A percentile compares a stretch with the other conserved stretches of the same genome.
Evolutionary conservation across 2,329 filamentous ascomycete species (phyloP).

Genomic region (Thielaviopsis ethacetica): DNA sequence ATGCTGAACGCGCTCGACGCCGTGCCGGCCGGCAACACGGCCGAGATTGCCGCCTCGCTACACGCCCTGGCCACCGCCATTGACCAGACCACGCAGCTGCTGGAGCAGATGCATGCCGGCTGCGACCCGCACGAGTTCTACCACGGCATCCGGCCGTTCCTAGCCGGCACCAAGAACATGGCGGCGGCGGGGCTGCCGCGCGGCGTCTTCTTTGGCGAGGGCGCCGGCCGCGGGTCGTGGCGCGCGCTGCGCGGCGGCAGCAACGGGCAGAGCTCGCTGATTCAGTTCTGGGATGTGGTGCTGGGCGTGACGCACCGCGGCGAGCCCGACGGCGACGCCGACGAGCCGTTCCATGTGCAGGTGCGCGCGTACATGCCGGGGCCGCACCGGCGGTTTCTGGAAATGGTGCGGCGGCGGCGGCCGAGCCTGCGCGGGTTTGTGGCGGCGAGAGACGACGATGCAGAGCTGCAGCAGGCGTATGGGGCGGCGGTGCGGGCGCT

Average conservation of each 20-base stretch:
- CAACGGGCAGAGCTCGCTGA: slow-evolving; percentile 90
- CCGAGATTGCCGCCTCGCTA: slow-evolving; percentile 57
- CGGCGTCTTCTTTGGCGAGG: slow-evolving; percentile 78
- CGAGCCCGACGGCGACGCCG: slow-evolving; percentile 25
- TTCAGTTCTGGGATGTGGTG: slow-evolving; percentile 92
- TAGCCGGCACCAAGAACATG: slow-evolving; percentile 97
- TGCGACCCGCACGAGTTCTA: slow-evolving; percentile 94
- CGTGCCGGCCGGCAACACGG: slow-evolving; percentile 50
- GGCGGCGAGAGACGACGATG: slow-evolving; percentile 35
- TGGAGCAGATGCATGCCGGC: slow-evolving; percentile 84
- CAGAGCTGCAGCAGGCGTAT: slow-evolving; percentile 60
- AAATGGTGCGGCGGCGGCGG: slow-evolving; percentile 55
- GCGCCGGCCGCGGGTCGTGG: slow-evolving; percentile 49
- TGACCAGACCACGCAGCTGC: slow-evolving; percentile 61
- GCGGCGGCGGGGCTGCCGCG: slow-evolving; percentile 74
- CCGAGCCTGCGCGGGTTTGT: slow-evolving; percentile 77
- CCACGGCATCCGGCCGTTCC: slow-evolving; percentile 79
- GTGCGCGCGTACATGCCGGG: slow-evolving; percentile 98
- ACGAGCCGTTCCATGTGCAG: slow-evolving; percentile 78
- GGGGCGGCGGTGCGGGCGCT: slow-evolving; percentile 69
- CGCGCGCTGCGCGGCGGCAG: slow-evolving; percentile 84
- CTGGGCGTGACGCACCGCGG: slow-evolving; percentile 58
- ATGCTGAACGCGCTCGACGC: slow-evolving; percentile 80
- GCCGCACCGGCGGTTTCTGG: slow-evolving; percentile 72
- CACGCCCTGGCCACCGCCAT: slow-evolving; percentile 69